phyloP scores from a whole-genome alignment of 2,329 filamentous ascomycete species.

The Lithohypha guttulata region DNA sequence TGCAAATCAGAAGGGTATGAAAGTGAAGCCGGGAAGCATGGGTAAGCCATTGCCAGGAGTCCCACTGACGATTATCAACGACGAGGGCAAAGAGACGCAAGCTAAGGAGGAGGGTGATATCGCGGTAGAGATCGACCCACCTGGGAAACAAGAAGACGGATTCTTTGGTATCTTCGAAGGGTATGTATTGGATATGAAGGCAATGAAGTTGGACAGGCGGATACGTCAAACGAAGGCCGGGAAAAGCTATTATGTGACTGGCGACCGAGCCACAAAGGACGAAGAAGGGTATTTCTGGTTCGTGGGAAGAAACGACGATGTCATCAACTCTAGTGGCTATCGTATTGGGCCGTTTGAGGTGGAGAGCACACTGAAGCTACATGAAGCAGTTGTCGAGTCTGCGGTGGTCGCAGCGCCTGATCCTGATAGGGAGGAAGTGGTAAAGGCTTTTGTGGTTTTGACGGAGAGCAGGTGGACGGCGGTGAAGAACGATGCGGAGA shows the following conservation, averaged over 20 bases:
- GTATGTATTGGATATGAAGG: constrained; percentile 16
- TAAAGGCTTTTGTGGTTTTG: constrained; percentile 33
- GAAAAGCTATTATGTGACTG: constrained; percentile 29
- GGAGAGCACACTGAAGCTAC: constrained; percentile 32
- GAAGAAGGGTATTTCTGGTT: constrained; percentile 29
- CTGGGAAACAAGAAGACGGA: constrained; percentile 1
- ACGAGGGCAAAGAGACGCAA: constrained; percentile 23
- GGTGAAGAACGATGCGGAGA: constrained; percentile 6
- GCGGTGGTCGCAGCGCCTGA: constrained; percentile 33
- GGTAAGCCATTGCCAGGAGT: constrained; percentile 30
- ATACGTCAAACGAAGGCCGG: constrained; percentile 14
- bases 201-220: constrained; percentile 14
- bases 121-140: constrained; percentile 21
- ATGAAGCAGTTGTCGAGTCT: constrained; percentile 31
- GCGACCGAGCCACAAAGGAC: constrained; percentile 28
- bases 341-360: constrained; percentile 33
- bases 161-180: constrained; percentile 21
- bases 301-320: constrained; percentile 28
- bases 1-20: constrained; percentile 28
- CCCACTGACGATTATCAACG: constrained; percentile 27
- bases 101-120: constrained; percentile 30
- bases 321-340: constrained; percentile 33
- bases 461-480: constrained; percentile 13
- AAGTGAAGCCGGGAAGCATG: constrained; percentile 31
- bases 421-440: constrained; percentile 28